These are phyloP conservation scores for Fusarium caatingaense DNA, from an alignment of 2,329 filamentous ascomycete species.

Conservation along the genomic window DNA sequence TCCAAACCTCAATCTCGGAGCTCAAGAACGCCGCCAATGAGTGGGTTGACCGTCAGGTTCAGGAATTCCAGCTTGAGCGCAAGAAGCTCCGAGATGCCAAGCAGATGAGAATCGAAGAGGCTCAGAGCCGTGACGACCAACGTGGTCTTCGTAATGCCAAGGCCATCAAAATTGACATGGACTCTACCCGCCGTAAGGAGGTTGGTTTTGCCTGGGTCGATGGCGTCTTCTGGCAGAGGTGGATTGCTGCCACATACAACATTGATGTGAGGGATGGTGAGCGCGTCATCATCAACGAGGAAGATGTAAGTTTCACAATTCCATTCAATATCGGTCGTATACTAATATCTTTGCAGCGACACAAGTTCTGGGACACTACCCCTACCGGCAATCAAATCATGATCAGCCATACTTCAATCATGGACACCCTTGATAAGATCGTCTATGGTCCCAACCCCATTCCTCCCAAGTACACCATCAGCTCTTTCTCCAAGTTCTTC, in stretches of 20 bases:
- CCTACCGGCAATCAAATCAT: conserved; percentile 90
- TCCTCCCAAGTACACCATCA: conserved; percentile 81
- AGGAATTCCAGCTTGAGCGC: conserved; percentile 90
- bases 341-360: conserved; percentile 71
- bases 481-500: conserved; percentile 76
- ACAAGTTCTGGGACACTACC: conserved; percentile 93
- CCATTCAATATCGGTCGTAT: background rate
- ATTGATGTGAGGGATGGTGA: conserved; percentile 90
- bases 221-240: conserved; percentile 95
- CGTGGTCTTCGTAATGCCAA: conserved; percentile 88
- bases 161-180: conserved; percentile 90
- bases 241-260: conserved; percentile 94
- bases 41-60: conserved; percentile 97
- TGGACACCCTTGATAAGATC: conserved; percentile 84
- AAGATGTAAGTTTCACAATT: conserved; percentile 78
- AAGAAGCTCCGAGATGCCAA: conserved; percentile 95
- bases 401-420: conserved; percentile 87
- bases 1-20: conserved; percentile 82
- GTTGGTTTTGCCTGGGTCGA: conserved; percentile 98
- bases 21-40: conserved; percentile 95
- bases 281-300: conserved; percentile 94
- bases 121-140: conserved; percentile 91
- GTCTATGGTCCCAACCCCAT: conserved; percentile 76
- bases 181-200: conserved; percentile 85
- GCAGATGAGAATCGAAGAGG: conserved; percentile 94